A percentile compares a stretch with the other conserved stretches of the same genome.
These are phyloP conservation scores for Pinus taeda DNA, from an alignment of 75 land plant genomes.

Conservation along the genomic window DNA sequence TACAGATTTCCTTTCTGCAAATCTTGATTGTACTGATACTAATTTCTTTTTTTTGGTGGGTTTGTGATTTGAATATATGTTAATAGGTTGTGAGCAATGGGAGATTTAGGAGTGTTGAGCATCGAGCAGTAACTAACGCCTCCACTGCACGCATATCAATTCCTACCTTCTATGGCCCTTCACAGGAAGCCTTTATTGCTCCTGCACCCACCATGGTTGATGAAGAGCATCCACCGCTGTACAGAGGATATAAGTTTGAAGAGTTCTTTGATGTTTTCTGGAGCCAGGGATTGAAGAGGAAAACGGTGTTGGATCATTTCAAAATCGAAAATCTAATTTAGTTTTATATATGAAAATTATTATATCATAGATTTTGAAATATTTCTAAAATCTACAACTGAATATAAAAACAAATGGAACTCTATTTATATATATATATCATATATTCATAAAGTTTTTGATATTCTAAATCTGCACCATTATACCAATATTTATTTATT, in stretches of 20 bases:
- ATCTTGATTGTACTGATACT: too few relatives aligned
- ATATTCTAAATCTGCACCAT: too few relatives aligned
- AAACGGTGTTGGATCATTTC: constrained; percentile 54
- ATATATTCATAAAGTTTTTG: too few relatives aligned
- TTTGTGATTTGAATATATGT: neutral
- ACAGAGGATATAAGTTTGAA: constrained; percentile 40
- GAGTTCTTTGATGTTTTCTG: constrained; percentile 55
- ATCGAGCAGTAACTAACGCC: constrained; percentile 39
- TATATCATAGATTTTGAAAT: too few relatives aligned
- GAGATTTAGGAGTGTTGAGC: constrained; percentile 42
- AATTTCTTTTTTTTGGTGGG: too few relatives aligned
- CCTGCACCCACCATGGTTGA: constrained; percentile 37
- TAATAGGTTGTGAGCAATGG: constrained; percentile 46
- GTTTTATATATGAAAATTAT: too few relatives aligned
- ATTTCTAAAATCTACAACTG: too few relatives aligned
- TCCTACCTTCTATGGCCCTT: constrained; percentile 61
- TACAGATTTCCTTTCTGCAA: too few relatives aligned
- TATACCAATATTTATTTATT: too few relatives aligned
- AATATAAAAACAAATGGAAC: too few relatives aligned
- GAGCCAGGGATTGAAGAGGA: constrained; percentile 47
- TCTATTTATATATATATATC: too few relatives aligned
- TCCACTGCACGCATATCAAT: constrained; percentile 42
- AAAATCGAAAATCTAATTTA: neutral
- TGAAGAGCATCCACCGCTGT: constrained; percentile 21
- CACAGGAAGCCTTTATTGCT: constrained; percentile 37